Percentiles rank a stretch among this genome's conserved stretches.
Conservation (phyloP, 2,329 filamentous ascomycete genomes). For the Fusarium xylarioides region DNA sequence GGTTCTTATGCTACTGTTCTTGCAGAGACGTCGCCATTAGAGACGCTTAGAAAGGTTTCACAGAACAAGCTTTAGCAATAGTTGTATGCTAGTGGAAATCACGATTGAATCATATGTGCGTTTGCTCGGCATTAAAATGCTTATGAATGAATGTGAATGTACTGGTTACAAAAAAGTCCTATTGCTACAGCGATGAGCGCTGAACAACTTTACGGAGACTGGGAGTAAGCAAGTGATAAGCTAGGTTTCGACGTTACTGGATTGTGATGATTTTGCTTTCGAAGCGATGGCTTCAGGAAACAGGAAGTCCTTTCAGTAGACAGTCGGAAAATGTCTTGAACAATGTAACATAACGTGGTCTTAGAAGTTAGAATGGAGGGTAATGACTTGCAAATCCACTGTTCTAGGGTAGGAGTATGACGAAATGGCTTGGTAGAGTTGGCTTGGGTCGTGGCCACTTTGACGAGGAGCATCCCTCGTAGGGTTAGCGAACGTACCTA, state of each 20-base stretch:
- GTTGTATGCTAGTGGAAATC: background rate
- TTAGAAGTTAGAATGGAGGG: background rate
- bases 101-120: no score
- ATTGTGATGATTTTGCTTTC: no score
- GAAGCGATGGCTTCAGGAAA: no score
- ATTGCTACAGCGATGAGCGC: no score
- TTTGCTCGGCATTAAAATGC: fast-evolving
- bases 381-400: background rate
- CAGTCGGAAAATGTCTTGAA: no score
- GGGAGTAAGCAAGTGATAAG: background rate
- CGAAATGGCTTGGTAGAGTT: background rate
- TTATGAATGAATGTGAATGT: fast-evolving
- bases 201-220: no score
- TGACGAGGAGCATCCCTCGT: background rate
- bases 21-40: slow-evolving; percentile 1
- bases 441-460: no score
- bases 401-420: background rate
- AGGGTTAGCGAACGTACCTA: background rate
- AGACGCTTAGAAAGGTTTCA: background rate
- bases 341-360: no score
- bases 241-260: fast-evolving
- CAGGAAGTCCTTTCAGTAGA: fast-evolving
- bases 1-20: slow-evolving; percentile 18
- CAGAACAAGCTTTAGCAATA: background rate
- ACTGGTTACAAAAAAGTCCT: fast-evolving